phyloP scores from a whole-genome alignment of 2,329 filamentous ascomycete species.

The Hypoxylon sp. region DNA sequence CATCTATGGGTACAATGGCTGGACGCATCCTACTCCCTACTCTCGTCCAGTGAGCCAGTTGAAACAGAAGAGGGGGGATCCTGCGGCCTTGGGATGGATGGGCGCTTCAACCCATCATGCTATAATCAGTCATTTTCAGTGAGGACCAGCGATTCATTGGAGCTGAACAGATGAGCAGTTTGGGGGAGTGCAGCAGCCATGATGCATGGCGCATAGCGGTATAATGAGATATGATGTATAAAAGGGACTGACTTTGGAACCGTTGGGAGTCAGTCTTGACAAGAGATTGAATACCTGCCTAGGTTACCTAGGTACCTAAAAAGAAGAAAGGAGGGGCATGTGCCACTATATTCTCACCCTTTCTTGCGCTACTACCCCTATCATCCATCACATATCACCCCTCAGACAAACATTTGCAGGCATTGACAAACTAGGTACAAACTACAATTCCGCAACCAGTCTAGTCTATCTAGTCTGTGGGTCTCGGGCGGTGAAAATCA shows the following conservation, averaged over 20 bases:
- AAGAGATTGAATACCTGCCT: too few relatives aligned
- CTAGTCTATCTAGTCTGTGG: slow-evolving; percentile 28
- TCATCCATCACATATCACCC: neutral
- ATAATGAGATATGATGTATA: slow-evolving; percentile 13
- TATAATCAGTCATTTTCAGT: slow-evolving; percentile 29
- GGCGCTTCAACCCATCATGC: slow-evolving; percentile 38
- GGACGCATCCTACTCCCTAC: slow-evolving; percentile 20
- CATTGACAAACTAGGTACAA: slow-evolving; percentile 1
- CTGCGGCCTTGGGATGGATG: slow-evolving; percentile 28
- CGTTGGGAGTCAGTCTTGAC: neutral
- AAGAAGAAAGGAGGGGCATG: neutral
- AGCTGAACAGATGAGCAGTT: slow-evolving; percentile 20
- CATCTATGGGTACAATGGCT: slow-evolving; percentile 37
- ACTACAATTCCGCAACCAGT: slow-evolving; percentile 2
- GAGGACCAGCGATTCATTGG: slow-evolving; percentile 21
- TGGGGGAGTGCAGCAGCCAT: slow-evolving; percentile 7
- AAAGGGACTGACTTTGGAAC: neutral
- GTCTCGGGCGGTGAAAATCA: slow-evolving; percentile 40
- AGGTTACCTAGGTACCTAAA: neutral
- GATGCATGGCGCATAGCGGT: slow-evolving; percentile 18
- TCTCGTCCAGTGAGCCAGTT: slow-evolving; percentile 11
- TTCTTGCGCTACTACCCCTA: neutral
- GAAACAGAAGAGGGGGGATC: slow-evolving; percentile 26
- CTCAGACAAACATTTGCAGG: neutral
- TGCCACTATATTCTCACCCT: slow-evolving; percentile 3